phyloP scores from a whole-genome alignment of 1,284 basidiomycete genomes.

The Ceratobasidium papillatum region DNA sequence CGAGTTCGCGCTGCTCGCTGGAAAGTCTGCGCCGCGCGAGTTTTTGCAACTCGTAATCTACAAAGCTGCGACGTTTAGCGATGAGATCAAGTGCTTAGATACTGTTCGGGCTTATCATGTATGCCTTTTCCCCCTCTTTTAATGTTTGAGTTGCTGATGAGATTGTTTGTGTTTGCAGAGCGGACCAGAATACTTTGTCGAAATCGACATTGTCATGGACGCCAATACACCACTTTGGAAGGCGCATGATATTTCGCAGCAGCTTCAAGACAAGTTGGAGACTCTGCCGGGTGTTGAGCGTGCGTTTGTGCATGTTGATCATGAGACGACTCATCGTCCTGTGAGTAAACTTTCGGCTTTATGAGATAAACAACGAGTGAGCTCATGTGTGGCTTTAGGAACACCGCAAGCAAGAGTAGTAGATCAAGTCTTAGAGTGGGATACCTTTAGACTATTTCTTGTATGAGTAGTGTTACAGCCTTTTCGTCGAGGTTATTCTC shows the following conservation, averaged over 20 bases:
- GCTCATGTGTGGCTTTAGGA: constrained; percentile 36
- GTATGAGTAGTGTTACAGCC: too few relatives aligned
- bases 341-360: constrained; percentile 48
- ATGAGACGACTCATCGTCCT: constrained; percentile 87
- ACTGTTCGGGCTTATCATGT: constrained; percentile 90
- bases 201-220: constrained; percentile 94
- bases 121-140: constrained; percentile 49
- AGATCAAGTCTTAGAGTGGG: too few relatives aligned
- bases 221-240: constrained; percentile 89
- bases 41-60: constrained; percentile 92
- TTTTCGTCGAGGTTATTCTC: too few relatives aligned
- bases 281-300: constrained; percentile 89
- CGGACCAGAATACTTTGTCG: constrained; percentile 84
- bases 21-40: constrained; percentile 89
- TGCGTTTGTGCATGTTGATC: constrained; percentile 93
- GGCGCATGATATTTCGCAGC: constrained; percentile 92
- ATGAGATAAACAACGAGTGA: too few relatives aligned
- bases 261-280: constrained; percentile 94
- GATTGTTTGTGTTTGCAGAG: constrained; percentile 13
- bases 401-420: constrained; percentile 46
- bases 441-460: too few relatives aligned
- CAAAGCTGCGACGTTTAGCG: constrained; percentile 88
- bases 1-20: constrained; percentile 89
- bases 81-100: constrained; percentile 87
- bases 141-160: not conserved